Evolutionary conservation across 306 rosid genomes (phyloP).

Genomic region (Lathyrus sativus): DNA sequence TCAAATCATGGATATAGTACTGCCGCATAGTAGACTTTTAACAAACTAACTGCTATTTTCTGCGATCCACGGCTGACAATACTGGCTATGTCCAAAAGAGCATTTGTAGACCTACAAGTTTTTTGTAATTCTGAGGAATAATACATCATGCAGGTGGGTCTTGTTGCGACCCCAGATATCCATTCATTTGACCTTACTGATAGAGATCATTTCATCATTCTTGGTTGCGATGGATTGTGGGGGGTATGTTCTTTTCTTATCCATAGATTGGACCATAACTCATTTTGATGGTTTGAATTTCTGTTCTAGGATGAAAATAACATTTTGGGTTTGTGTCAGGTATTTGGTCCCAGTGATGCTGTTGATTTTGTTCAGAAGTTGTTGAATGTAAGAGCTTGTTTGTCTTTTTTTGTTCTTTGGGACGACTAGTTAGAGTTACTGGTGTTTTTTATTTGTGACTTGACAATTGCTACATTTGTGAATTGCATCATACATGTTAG

Average conservation of each 20-base stretch:
- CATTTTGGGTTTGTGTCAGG: conserved; percentile 52
- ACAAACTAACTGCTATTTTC: background rate
- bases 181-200: conserved; percentile 77
- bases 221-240: conserved; percentile 97
- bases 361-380: conserved; percentile 81
- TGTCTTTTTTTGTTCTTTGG: conserved; percentile 1
- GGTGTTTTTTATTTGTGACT: too few species aligned
- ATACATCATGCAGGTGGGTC: conserved; percentile 70
- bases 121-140: conserved; percentile 28
- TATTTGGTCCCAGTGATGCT: conserved; percentile 95
- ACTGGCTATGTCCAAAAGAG: conserved; percentile 7
- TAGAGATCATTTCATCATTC: conserved; percentile 84
- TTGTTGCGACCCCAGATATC: conserved; percentile 75
- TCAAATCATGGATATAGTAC: background rate
- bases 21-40: background rate
- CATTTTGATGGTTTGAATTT: conserved; percentile 34
- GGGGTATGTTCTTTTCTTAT: conserved; percentile 58
- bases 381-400: conserved; percentile 56
- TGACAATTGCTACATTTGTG: too few species aligned
- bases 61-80: background rate
- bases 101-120: background rate
- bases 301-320: conserved; percentile 23
- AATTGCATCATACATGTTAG: too few species aligned
- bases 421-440: too few species aligned
- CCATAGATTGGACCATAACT: background rate